These are phyloP conservation scores for Calocybe cyanea DNA, from an alignment of 768 basidiomycete genomes.

Conservation along the genomic window DNA sequence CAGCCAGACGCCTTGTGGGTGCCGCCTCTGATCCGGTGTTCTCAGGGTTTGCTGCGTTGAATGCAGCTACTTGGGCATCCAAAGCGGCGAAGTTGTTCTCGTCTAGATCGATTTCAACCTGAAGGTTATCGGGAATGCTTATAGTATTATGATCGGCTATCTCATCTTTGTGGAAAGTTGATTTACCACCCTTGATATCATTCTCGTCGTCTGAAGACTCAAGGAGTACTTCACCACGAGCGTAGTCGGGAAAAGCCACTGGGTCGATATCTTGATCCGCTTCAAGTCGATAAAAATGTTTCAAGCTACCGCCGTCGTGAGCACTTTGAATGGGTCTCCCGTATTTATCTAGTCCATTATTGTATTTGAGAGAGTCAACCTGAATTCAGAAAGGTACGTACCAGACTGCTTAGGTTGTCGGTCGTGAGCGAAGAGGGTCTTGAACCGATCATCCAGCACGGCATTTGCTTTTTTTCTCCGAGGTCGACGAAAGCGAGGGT, in stretches of 20 bases:
- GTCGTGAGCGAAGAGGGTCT: conserved; percentile 58
- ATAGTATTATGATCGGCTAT: conserved; percentile 20
- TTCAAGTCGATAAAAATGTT: conserved; percentile 77
- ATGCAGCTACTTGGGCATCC: conserved; percentile 70
- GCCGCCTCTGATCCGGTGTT: conserved; percentile 35
- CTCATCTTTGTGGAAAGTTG: conserved; percentile 29
- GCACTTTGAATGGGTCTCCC: conserved; percentile 67
- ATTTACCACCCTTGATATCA: conserved; percentile 12
- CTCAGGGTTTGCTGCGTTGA: conserved; percentile 46
- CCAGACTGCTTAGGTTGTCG: conserved; percentile 29
- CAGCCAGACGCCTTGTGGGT: conserved; percentile 71
- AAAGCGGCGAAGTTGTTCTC: conserved; percentile 69
- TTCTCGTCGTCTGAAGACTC: conserved; percentile 85
- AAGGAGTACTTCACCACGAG: conserved; percentile 83
- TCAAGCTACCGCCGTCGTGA: conserved; percentile 72
- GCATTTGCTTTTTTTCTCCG: conserved; percentile 80
- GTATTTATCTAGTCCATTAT: conserved; percentile 69
- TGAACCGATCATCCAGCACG: conserved; percentile 90
- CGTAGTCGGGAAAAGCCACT: conserved; percentile 62
- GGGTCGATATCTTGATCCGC: conserved; percentile 29
- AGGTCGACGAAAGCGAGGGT: conserved; percentile 89
- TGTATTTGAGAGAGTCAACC: neutral
- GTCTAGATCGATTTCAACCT: conserved; percentile 72
- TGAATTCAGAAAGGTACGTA: conserved; percentile 1
- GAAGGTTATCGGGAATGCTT: conserved; percentile 31